Evolutionary conservation across 495 filamentous ascomycete species (phyloP).

Genomic region (Penicillium roqueforti): DNA sequence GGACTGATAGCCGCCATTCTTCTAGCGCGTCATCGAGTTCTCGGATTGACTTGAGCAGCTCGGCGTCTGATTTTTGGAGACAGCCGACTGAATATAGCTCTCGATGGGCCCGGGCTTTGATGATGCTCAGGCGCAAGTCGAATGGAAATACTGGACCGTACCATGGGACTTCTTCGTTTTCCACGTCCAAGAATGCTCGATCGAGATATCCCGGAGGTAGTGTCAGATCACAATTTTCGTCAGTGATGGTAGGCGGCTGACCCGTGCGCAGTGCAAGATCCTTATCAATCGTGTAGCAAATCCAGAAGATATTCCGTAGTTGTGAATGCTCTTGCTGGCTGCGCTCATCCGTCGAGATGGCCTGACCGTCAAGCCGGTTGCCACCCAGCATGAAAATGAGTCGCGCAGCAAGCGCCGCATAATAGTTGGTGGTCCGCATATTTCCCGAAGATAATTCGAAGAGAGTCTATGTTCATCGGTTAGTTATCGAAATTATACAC

Average conservation of each 20-base stretch:
- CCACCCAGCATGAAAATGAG: slow-evolving; percentile 48
- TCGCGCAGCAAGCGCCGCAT: slow-evolving; percentile 38
- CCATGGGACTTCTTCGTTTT: slow-evolving; percentile 15
- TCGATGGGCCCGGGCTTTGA: slow-evolving; percentile 47
- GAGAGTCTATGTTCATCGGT: slow-evolving; percentile 29
- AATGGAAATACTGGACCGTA: slow-evolving; percentile 42
- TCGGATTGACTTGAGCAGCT: slow-evolving; percentile 49
- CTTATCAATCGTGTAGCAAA: slow-evolving; percentile 50
- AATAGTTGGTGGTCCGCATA: slow-evolving; percentile 41
- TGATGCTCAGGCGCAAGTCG: slow-evolving; percentile 46
- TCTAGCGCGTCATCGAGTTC: slow-evolving; percentile 52
- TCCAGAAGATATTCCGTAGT: slow-evolving; percentile 51
- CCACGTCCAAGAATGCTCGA: slow-evolving; percentile 26
- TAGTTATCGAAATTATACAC: background rate
- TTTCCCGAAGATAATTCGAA: slow-evolving; percentile 45
- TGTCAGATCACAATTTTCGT: slow-evolving; percentile 53
- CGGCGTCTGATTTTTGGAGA: slow-evolving; percentile 48
- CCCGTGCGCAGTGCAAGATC: slow-evolving; percentile 48
- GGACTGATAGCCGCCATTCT: slow-evolving; percentile 45
- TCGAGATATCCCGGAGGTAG: slow-evolving; percentile 45
- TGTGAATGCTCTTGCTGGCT: slow-evolving; percentile 25
- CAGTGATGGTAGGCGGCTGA: slow-evolving; percentile 47
- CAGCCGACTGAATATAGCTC: slow-evolving; percentile 45
- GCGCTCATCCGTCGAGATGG: background rate
- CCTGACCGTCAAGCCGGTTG: slow-evolving; percentile 21